Evolutionary conservation across 192 early-diverging fungal species (phyloP), one percentile per base, ranked within the genome.

Genomic region (Kappamyces sp.): DNA sequence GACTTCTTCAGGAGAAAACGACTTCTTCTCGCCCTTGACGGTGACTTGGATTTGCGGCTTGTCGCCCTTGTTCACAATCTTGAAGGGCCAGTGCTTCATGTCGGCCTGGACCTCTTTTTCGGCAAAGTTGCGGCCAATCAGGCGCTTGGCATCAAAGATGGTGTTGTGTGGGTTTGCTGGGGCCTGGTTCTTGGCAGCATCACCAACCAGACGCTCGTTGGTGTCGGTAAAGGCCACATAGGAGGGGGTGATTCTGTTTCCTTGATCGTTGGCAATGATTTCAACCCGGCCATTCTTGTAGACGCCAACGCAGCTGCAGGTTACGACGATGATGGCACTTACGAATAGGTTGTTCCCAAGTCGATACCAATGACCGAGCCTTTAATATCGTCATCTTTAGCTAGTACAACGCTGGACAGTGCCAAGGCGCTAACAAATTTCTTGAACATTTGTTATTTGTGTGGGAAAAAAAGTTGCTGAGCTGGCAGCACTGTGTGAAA

Each of bases 201-300:
- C 91, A 61, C 92, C 92, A 62, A 94, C 87, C 46, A 94, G 84
- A 61, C 89, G 86, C 77, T 94, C 92, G 35, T 87, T 85, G 31
- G 45, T 58, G 51, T 93, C 83, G 59, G 91, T 90, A 65, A 94
- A 94, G 50, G 84, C 91, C 58, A 94, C 92, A 73, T 90, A 94
- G 49, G 92, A 94, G 14, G 92, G 90, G 37, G 91, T 94, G 66
- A 93, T 93, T 74, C 92, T 91, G 80, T 89, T 77, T 66, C 92
- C 92, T 70, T 93, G 89, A 69, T 96, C 93, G 86, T 96, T 93
- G 61, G 93, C 90, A 66, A 96, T 92, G 72, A 98, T 95, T 74
- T 98, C 95, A 54, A 98, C 94, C 58, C 86, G 83, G 54, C 88
- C 92, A 74, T 95, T 87, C 80, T 90, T 84, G 80, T 81, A 90